Evolutionary conservation across 2,329 filamentous ascomycete species (phyloP).

Genomic region (Fusarium protoensiforme): DNA sequence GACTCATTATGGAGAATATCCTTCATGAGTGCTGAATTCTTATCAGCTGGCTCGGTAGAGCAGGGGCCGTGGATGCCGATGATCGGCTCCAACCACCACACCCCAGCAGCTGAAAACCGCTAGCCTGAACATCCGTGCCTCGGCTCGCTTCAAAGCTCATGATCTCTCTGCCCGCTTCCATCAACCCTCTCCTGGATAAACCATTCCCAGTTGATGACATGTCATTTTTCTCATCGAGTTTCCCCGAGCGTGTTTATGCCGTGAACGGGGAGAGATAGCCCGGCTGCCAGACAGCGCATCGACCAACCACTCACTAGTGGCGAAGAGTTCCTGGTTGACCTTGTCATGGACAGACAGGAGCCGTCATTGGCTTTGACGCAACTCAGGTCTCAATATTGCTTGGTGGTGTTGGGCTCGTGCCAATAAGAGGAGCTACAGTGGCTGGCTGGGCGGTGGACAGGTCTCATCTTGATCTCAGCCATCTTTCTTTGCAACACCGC

Average conservation of each 20-base stretch:
- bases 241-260: neutral
- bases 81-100: neutral
- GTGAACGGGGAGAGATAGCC: neutral
- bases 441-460: neutral
- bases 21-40: neutral
- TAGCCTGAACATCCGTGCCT: conserved; percentile 11
- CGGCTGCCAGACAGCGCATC: neutral
- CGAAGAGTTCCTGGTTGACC: neutral
- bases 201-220: neutral
- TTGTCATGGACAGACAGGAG: conserved; percentile 27
- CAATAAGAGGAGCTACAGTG: neutral
- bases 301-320: neutral
- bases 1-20: neutral
- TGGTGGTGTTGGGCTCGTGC: conserved; percentile 9
- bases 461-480: neutral
- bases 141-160: conserved; percentile 16
- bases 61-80: neutral
- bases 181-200: neutral
- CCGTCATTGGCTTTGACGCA: conserved; percentile 8
- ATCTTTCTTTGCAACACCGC: neutral
- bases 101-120: neutral
- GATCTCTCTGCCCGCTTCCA: neutral
- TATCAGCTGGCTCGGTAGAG: neutral
- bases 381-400: conserved; percentile 1
- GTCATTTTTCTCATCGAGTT: neutral